Conservation (phyloP, 1,284 basidiomycete species). For the Coriolopsis trogii region DNA sequence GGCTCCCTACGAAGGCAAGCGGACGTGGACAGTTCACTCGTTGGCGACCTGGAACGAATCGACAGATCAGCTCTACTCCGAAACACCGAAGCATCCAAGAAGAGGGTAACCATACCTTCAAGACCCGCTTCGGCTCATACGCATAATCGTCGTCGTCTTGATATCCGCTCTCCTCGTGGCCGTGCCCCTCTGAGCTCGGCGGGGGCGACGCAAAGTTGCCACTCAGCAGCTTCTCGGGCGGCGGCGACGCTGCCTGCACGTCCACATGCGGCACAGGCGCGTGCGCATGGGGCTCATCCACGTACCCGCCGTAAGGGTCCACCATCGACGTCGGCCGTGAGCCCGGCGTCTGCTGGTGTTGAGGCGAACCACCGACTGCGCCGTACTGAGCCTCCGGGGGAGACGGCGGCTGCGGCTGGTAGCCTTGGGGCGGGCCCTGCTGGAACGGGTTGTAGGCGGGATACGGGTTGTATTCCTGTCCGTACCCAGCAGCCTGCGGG, state of each 20-base stretch:
- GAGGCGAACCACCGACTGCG: slow-evolving; percentile 16
- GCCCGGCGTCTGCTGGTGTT: slow-evolving; percentile 1
- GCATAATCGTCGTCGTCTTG: slow-evolving; percentile 43
- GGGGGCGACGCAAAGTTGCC: slow-evolving; percentile 32
- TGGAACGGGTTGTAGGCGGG: slow-evolving; percentile 19
- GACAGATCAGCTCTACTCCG: neutral
- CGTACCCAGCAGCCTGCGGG: slow-evolving; percentile 8
- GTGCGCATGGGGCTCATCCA: slow-evolving; percentile 9
- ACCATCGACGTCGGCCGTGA: slow-evolving; percentile 16
- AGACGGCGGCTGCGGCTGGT: slow-evolving; percentile 11
- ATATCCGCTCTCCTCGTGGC: slow-evolving; percentile 33
- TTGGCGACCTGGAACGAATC: slow-evolving; percentile 19
- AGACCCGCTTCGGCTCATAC: slow-evolving; percentile 39
- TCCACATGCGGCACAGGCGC: slow-evolving; percentile 8
- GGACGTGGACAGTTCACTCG: slow-evolving; percentile 22
- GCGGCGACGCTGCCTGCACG: slow-evolving; percentile 17
- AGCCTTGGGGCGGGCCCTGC: slow-evolving; percentile 9
- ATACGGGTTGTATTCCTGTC: slow-evolving; percentile 15
- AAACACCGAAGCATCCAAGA: neutral
- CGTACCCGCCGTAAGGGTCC: slow-evolving; percentile 28
- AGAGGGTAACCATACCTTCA: slow-evolving; percentile 42
- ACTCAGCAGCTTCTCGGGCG: slow-evolving; percentile 15
- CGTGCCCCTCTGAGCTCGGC: slow-evolving; percentile 32
- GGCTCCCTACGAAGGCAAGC: too few species aligned
- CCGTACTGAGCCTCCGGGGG: too few species aligned